Base-by-base conservation (phyloP, 345 rosid species). In the Excoecaria cochinchinensis region DNA sequence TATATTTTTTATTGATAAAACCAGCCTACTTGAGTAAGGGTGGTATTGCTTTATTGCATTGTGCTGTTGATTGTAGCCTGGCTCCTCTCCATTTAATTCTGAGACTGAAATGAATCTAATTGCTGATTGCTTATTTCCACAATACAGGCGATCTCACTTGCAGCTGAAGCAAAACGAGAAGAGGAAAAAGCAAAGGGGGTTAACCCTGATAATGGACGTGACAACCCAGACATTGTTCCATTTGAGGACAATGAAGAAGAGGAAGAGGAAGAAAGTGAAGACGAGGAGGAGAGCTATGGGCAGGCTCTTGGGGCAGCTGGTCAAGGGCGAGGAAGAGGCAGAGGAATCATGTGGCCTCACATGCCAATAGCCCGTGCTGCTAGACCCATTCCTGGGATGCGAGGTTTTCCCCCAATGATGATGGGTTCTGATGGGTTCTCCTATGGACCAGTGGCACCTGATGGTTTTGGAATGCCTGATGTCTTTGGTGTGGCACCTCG, bases 181-280 rank as follows among this genome's bases (percentile, higher is more conserved):
- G 97, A 96, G 85, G 99, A 96, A 78, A 96, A 89, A 74, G 99
- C 98, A 31, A 96, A 93, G 83, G 99, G 99, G 59, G 86, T 96
- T 67, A 87, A 87, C 85, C 89, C 92, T 50, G 98, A 92, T 47
- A 84, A 78, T 61, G 90, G 86, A 68, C 88, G 83, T 71, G 97
- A 90, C 73, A 92, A 92, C 79, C 99, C 99, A 42, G 97, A 93
- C 81, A 96, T 96, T 19, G 95, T 96, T 70, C 98, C 97, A 19
- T 96, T 96, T 71, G 97, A 96, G 60, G 98, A 96, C 85, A 91
- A 95, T 19, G 99, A 96, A 85, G 99, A 95, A 79, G 93, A 90
- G 76, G 99, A 95, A 74, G 99, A 95, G 76, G 99, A 95, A 71
- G 98, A 95, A 78, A 90, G 91, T 71, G 97, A 92, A 39, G 98